Percentiles rank a stretch among this genome's conserved stretches.
Evolutionary conservation across 768 basidiomycete species (phyloP).

Genomic region (Leucocoprinus leucothites): DNA sequence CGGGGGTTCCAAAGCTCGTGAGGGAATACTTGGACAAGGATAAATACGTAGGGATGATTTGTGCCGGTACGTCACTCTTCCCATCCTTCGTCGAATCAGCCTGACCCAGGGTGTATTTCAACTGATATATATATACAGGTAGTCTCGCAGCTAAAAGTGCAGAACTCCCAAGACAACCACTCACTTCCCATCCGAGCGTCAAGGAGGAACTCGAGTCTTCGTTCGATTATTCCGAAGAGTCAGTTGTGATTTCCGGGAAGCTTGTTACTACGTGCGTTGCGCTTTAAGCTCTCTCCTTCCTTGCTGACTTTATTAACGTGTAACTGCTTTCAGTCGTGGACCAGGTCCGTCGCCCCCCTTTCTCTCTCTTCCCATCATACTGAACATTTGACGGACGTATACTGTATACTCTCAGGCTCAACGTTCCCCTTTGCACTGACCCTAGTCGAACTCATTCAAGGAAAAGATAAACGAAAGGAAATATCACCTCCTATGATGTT

Average conservation of each 20-base stretch:
- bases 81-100: neutral
- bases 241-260: slow-evolving; percentile 70
- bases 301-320: neutral
- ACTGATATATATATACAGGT: too few species aligned
- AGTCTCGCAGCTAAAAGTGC: slow-evolving; percentile 65
- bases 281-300: neutral
- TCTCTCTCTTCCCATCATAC: slow-evolving; percentile 12
- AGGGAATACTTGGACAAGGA: slow-evolving; percentile 47
- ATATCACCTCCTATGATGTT: slow-evolving; percentile 72
- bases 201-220: slow-evolving; percentile 51
- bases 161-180: slow-evolving; percentile 53
- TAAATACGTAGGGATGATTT: slow-evolving; percentile 80
- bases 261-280: slow-evolving; percentile 69
- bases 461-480: slow-evolving; percentile 56
- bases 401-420: slow-evolving; percentile 44
- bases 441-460: slow-evolving; percentile 70
- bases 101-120: too few species aligned
- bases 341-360: slow-evolving; percentile 41
- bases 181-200: slow-evolving; percentile 81
- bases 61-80: slow-evolving; percentile 54
- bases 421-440: slow-evolving; percentile 76
- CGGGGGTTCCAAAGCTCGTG: slow-evolving; percentile 61
- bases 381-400: neutral
- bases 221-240: slow-evolving; percentile 71
- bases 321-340: slow-evolving; percentile 51